Conservation (phyloP, 2,329 filamentous ascomycete species). For the Colletotrichum spinosum region DNA sequence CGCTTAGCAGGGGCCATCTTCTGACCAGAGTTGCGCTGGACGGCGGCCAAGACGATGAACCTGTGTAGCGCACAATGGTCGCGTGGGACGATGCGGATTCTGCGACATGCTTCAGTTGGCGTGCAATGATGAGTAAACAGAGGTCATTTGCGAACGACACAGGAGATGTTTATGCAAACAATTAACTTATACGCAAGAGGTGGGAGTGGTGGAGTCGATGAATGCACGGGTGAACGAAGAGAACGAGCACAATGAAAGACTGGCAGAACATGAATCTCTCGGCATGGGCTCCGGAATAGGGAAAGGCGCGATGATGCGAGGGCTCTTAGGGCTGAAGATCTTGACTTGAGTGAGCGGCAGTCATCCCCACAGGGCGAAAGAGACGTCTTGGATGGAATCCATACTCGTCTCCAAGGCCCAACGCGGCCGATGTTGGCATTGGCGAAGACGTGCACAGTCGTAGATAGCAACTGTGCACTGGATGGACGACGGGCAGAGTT, state of each 20-base stretch:
- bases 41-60: slow-evolving; percentile 68
- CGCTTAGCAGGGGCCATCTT: slow-evolving; percentile 61
- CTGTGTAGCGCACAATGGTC: slow-evolving; percentile 63
- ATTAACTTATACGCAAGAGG: slow-evolving; percentile 49
- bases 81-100: slow-evolving; percentile 56
- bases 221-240: slow-evolving; percentile 40
- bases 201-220: slow-evolving; percentile 40
- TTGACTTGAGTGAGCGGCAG: slow-evolving; percentile 41
- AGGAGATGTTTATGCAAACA: slow-evolving; percentile 2
- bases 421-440: neutral
- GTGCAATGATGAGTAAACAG: neutral
- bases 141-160: neutral
- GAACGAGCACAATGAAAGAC: slow-evolving; percentile 27
- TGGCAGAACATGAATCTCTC: slow-evolving; percentile 45
- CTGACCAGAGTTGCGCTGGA: slow-evolving; percentile 63
- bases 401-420: slow-evolving; percentile 1
- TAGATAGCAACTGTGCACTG: too few relatives aligned
- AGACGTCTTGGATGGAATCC: slow-evolving; percentile 48
- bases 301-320: slow-evolving; percentile 47
- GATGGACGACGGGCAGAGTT: too few relatives aligned
- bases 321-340: slow-evolving; percentile 47
- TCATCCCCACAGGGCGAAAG: slow-evolving; percentile 42
- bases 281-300: slow-evolving; percentile 46
- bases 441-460: too few relatives aligned
- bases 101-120: slow-evolving; percentile 40